Base-by-base conservation (phyloP, 1,284 basidiomycete genomes). In the Wolfiporia cocos region DNA sequence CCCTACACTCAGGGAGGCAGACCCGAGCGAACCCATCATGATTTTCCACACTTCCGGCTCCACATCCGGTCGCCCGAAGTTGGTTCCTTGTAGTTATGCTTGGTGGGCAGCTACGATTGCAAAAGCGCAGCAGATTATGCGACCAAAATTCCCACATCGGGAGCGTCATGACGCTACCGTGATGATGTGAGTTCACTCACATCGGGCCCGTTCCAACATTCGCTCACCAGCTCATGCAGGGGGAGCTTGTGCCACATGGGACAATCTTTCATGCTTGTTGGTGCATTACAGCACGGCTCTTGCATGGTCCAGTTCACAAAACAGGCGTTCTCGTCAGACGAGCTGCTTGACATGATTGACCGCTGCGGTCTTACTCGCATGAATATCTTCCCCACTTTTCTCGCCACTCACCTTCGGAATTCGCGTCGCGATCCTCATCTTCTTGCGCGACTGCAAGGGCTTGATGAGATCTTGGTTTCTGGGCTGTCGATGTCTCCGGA, bases 1-100 rank as follows among this genome's bases (percentile, higher is more conserved):
- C 19, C 62, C 62, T 15, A 9, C 20, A 65, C 79, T 34, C 62
- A 64, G 23, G 58, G 62, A 19, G 44, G 47, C 28, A 54, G 57
- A 37, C 55, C 61, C 39, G 39, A 71, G 78, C 49, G 68, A 72
- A 34, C 65, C 66, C 5, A 69, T 73, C 20, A 81, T 85, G 66
- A 68, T 85, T 42, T 84, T 85, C 66, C 82, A 86, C 57, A 86
- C 83, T 14, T 79, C 77, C 42, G 82, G 82, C 14, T 84, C 81
- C 30, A 86, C 84, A 15, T 85, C 81, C 28, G 82, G 82, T 39
- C 78, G 73, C 51, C 82, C 82, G 2, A 86, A 85, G 53, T 74
- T 86, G 22, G 78, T 86, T 0, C 81, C 78, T 9, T 78, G 78
- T 57, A 81, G 61, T 54, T 76, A 74, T 50, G 67, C 47, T 9